Base-by-base conservation (phyloP, 2,329 filamentous ascomycete species). In the Exophiala sp. region DNA sequence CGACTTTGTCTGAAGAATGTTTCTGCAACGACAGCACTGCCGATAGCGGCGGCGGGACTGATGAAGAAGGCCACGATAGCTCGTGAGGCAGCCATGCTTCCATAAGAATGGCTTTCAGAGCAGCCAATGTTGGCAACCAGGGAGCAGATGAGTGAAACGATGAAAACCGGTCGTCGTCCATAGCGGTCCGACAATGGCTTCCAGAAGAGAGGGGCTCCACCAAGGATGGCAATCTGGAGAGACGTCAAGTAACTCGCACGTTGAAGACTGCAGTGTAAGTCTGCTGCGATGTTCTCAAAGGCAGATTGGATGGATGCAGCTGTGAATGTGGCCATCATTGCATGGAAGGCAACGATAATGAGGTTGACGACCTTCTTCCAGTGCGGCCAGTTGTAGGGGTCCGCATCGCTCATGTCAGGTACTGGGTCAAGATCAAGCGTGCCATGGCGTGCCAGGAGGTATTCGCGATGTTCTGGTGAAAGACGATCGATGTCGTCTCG, bases 1-100 rank as follows among this genome's bases (percentile, higher is more conserved):
- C 80, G 69, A 43, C 83, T 76, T 29, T 74, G 74, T 62, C 77
- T 78, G 67, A 83, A 83, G 55, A 80, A 82, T 1, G 76, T 80
- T 62, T 83, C 80, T 12, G 77, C 75, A 2, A 83, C 80, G 7
- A 83, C 78, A 0, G 73, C 80, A 62, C 78, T 81, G 20, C 80
- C 80, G 46, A 83, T 79, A 0, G 77, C 74, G 11, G 70, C 72
- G 0, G 80, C 75, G 5, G 80, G 81, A 12, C 72, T 75, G 58
- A 83, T 82, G 65, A 82, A 82, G 62, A 82, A 81, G 0, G 77
- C 72, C 6, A 73, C 71, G 20, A 83, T 69, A n/a, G 77, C 78
- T 50, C 79, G 72, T 55, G 78, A 81, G 0, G 72, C 68, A 1
- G 71, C 74, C 75, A 79, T 79, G 12, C 78, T 68, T 1, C 65